Base-by-base conservation (phyloP, 371 early-diverging fungal genomes). In the Haplosporangium sp. region DNA sequence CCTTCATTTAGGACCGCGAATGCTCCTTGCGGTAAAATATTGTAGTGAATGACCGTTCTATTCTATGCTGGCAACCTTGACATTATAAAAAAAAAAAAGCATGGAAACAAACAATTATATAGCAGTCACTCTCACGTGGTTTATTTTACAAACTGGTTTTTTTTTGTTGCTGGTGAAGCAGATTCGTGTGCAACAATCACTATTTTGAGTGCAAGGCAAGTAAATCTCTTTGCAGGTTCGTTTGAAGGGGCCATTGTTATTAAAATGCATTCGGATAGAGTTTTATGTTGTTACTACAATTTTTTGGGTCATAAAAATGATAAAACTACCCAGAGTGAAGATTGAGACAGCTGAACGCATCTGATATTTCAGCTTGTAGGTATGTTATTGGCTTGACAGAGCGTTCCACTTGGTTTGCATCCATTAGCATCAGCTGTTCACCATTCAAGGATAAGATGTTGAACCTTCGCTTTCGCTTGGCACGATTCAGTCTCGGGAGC, bases 1-100 rank as follows among this genome's bases (percentile, higher is more conserved):
- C 63, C 63, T 61, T 61, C 61, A 63, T 63, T 13, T 56, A 8
- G 35, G 37, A 37, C 37, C 57, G 57, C n/a, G 57, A 35, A 37
- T 56, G 57, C 13, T 27, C 27, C 37, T 27, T 35, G 27, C 27
- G 34, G 57, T 35, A 11, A 37, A 35, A 45, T 50, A 27, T 27
- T 27, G 50, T 50, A 50, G 6, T n/a, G 50, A 50, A 50, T 50
- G 50, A 50, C 50, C 50, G 50, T 59, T 37, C 59, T 59, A 9
- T 19, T 59, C 13, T 15, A 59, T 4, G 37, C n/a, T 40, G 37
- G 17, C 59, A 15, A 1, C 9, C 59, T 19, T n/a, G 5, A 38
- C 39, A 38, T 27, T 40, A 4, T 15, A 59, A 5, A 19, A 37
- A 39, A 40, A 40, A 59, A 59, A 59, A 59, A 59, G 39, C 38